Evolutionary conservation across 257 asterid genomes (phyloP).

Genomic region (Rauvolfia tetraphylla): DNA sequence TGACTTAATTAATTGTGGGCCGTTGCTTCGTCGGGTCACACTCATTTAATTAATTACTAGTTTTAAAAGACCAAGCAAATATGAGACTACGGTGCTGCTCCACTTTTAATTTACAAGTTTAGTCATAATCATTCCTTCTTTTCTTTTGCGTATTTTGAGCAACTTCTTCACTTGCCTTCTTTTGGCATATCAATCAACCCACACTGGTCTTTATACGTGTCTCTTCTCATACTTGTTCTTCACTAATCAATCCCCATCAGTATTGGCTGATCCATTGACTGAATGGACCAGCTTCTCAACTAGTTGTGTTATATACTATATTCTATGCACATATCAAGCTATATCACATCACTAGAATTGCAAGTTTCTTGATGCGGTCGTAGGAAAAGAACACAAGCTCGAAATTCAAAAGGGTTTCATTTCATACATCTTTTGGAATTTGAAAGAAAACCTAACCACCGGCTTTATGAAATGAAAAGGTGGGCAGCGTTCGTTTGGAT

Average conservation of each 20-base stretch:
- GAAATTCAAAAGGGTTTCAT: neutral
- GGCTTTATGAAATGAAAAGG: neutral
- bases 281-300: neutral
- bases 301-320: neutral
- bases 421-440: conserved; percentile 15
- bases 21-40: conserved; percentile 5
- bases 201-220: neutral
- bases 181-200: neutral
- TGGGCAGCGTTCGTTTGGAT: conserved; percentile 16
- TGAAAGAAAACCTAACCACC: conserved; percentile 26
- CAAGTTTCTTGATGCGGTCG: conserved; percentile 22
- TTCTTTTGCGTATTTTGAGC: neutral
- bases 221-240: neutral
- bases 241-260: neutral
- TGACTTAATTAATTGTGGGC: no score
- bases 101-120: no score
- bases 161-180: neutral
- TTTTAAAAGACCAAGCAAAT: neutral
- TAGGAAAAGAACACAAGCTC: conserved; percentile 22
- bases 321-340: neutral
- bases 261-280: neutral
- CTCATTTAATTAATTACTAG: neutral
- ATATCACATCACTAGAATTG: neutral
- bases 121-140: neutral
- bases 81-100: no score